A percentile compares a stretch with the other conserved stretches of the same genome.
Conservation (phyloP, 306 rosid genomes). For the Acacia confusa region DNA sequence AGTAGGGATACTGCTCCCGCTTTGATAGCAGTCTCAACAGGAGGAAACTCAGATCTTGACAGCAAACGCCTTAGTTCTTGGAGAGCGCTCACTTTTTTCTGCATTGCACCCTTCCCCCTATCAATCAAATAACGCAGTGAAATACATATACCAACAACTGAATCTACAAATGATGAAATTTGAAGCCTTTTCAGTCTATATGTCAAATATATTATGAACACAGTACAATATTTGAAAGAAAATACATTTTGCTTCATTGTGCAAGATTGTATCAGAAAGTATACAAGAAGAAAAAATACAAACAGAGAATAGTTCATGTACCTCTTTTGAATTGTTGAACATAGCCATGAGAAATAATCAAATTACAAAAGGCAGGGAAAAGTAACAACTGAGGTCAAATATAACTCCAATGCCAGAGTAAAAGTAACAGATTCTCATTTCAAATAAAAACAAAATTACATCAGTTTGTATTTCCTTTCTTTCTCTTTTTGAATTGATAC, state of each 20-base stretch:
- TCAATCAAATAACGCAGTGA: constrained; percentile 33
- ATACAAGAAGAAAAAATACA: constrained; percentile 3
- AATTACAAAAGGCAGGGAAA: neutral
- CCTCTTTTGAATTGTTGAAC: constrained; percentile 1
- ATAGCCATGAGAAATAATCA: constrained; percentile 1
- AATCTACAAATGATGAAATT: constrained; percentile 8
- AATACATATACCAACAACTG: constrained; percentile 11
- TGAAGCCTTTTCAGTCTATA: constrained; percentile 18
- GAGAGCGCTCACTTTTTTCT: constrained; percentile 76
- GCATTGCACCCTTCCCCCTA: constrained; percentile 90
- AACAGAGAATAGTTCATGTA: neutral
- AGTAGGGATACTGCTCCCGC: constrained; percentile 81
- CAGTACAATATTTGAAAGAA: neutral
- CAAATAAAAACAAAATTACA: neutral
- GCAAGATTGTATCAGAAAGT: neutral
- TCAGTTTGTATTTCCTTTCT: neutral
- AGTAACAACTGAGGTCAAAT: neutral
- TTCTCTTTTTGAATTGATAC: neutral
- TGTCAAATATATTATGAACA: constrained; percentile 17
- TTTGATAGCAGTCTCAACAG: constrained; percentile 74
- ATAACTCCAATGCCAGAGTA: neutral
- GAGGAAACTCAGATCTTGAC: constrained; percentile 90
- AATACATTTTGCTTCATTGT: neutral
- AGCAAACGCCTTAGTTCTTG: constrained; percentile 79
- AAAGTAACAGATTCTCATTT: neutral